Evolutionary conservation across 2,329 filamentous ascomycete species (phyloP).

Genomic region (Dryadomyces quercivorus): DNA sequence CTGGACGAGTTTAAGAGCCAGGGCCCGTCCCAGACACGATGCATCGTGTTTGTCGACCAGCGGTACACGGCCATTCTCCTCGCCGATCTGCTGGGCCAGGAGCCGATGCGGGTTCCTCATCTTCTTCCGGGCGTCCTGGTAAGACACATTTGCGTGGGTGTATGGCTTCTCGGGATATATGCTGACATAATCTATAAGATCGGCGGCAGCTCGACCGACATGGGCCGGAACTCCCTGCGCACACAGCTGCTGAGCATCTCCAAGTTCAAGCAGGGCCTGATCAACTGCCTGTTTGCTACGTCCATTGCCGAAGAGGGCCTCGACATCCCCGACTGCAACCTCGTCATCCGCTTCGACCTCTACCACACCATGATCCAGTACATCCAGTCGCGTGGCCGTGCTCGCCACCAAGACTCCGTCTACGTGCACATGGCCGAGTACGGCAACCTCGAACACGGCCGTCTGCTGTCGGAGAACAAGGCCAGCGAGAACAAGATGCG

Average conservation of each 20-base stretch:
- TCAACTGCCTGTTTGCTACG: constrained; percentile 56
- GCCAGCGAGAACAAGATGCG: constrained; percentile 52
- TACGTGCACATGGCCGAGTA: constrained; percentile 77
- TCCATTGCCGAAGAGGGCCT: constrained; percentile 57
- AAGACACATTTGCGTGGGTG: no score
- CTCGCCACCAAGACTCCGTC: constrained; percentile 62
- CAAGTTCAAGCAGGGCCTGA: constrained; percentile 44
- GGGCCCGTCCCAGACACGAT: constrained; percentile 42
- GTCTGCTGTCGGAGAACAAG: constrained; percentile 45
- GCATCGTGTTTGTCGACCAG: constrained; percentile 79
- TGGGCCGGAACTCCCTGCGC: constrained; percentile 20
- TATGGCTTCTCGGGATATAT: no score
- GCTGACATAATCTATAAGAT: background rate
- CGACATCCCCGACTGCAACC: constrained; percentile 55
- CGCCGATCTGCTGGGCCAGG: constrained; percentile 49
- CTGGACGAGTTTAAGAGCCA: constrained; percentile 46
- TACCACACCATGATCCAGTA: constrained; percentile 89
- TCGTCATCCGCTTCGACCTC: constrained; percentile 68
- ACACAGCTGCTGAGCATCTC: constrained; percentile 64
- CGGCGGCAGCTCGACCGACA: constrained; percentile 9
- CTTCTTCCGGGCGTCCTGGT: constrained; percentile 54
- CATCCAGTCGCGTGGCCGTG: constrained; percentile 82
- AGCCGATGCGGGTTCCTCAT: constrained; percentile 41
- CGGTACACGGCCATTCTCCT: constrained; percentile 67
- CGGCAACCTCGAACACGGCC: constrained; percentile 49